phyloP scores from a whole-genome alignment of 176 grass and related monocot species.

The Avena eriantha region DNA sequence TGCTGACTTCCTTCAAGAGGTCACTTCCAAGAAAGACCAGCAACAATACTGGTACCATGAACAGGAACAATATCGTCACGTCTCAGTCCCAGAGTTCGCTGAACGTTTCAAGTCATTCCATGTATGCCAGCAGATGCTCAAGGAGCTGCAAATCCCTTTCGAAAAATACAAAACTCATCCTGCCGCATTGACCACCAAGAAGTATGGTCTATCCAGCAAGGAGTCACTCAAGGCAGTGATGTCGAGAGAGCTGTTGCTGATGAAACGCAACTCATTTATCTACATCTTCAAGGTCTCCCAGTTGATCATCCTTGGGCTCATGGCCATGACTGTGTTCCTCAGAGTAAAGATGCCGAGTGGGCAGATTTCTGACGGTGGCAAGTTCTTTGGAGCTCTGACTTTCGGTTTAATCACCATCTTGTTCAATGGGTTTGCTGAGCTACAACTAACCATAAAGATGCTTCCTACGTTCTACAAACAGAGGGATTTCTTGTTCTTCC shows the following conservation, averaged over 20 bases:
- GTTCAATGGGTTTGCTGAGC: constrained; percentile 67
- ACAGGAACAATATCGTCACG: constrained; percentile 46
- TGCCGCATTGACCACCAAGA: constrained; percentile 47
- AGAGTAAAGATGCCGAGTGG: constrained; percentile 57
- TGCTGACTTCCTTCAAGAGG: constrained; percentile 75
- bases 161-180: constrained; percentile 51
- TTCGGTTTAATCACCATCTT: constrained; percentile 48
- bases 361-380: constrained; percentile 38
- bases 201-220: constrained; percentile 48
- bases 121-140: constrained; percentile 42
- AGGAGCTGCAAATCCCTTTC: constrained; percentile 52
- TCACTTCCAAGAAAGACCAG: constrained; percentile 70
- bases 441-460: constrained; percentile 55
- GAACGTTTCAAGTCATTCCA: constrained; percentile 53
- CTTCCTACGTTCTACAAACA: constrained; percentile 72
- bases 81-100: constrained; percentile 52
- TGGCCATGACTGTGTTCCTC: constrained; percentile 61
- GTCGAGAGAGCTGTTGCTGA: constrained; percentile 53
- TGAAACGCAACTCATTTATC: constrained; percentile 71
- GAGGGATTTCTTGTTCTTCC: constrained; percentile 65
- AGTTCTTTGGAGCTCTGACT: constrained; percentile 55
- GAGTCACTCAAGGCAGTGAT: constrained; percentile 58
- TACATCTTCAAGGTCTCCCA: constrained; percentile 63
- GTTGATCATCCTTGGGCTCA: constrained; percentile 54
- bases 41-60: constrained; percentile 60